Base-by-base conservation (phyloP, 352 stramenopile genomes). In the Globisporangium parvum region DNA sequence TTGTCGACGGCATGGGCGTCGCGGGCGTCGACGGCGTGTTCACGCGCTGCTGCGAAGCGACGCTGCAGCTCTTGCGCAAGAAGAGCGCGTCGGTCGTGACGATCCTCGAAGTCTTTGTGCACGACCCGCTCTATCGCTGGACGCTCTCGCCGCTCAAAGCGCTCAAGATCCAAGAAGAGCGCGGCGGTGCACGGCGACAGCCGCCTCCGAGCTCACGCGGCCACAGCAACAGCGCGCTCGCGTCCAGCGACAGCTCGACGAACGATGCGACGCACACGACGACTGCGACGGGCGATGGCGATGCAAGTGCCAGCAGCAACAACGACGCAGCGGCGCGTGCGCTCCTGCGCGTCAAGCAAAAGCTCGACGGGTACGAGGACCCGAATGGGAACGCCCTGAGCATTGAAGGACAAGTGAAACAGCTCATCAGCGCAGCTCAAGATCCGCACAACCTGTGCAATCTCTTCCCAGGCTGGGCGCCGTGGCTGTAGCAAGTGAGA, bases 1-100 rank as follows among this genome's bases (percentile, higher is more conserved):
- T 99, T 8, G 90, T 99, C n/a, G 97, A 99, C 70, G 98, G 96
- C 26, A 99, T 99, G 96, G 97, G 97, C 15, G 82, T 98, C 18
- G 94, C 78, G 12, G 97, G 97, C 28, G 93, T 93, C 8, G 95
- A 99, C 42, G 98, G 98, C 2, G 83, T 96, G 2, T 99, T 99
- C 63, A 92, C 91, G 11, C 82, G 81, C 18, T 93, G 87, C 58
- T 98, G 94, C 59, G 95, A 99, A 61, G 87, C 83, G 39, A 98
- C 94, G 17, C 73, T 99, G 50, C 60, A 83, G 39, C 60, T 95
- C 17, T 69, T 99, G 26, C 86, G 96, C 28, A 88, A 98, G 47
- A 97, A 99, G 65, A 80, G 81, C 35, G 81, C 87, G 26, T 89
- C 94, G 6, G 74, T 99, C 14, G 79, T 99, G 21, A 99, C 96